Evolutionary conservation across 306 rosid species (phyloP), one percentile per base, ranked within the genome.

Genomic region (Medicago arabica): DNA sequence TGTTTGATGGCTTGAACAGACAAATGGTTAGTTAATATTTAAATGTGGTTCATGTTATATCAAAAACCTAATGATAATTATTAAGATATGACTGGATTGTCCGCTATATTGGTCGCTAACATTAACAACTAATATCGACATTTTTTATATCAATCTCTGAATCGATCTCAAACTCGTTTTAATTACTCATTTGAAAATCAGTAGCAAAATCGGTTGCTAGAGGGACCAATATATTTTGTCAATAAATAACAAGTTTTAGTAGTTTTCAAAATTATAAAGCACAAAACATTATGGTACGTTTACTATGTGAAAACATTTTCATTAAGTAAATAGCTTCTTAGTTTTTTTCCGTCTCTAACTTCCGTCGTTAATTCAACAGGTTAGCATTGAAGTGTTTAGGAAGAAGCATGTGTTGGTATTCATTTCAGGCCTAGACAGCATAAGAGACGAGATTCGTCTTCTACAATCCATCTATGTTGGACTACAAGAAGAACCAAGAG

Each of bases 401-500:
- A 55, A 61, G 58, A 85, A 85, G 31, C 65, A 81, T 18, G 82
- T 85, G 7, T 7, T 85, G 1, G 4, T 85, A 9, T 85, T 85
- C 80, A 68, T 85, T 38, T 81, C 88, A 3, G 84, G 88, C 0
- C 67, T 85, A 0, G 83, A 78, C 71, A 81, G 74, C 77, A 85
- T 81, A 8, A 50, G 74, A 60, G 88, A 85, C 5, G 88, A 85
- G 72, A 31, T 82, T 28, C 81, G 83, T 7, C 86, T 85, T 7
- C 72, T 85, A 1, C 38, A 71, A 16, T 78, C 83, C 1, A 78
- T 85, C 73, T 12, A 65, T 14, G 18, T 1, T 0, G 88, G 79
- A 14, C 57, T 85, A 39, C 57, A 50, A 3, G 75, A 66, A 17
- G 86, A 85, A 8, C 86, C 86, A 0, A 47, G 1, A 28, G 83